A percentile compares a stretch with the other conserved stretches of the same genome.
Evolutionary conservation across 2,329 filamentous ascomycete species (phyloP).

Genomic region (Alternaria sp.): DNA sequence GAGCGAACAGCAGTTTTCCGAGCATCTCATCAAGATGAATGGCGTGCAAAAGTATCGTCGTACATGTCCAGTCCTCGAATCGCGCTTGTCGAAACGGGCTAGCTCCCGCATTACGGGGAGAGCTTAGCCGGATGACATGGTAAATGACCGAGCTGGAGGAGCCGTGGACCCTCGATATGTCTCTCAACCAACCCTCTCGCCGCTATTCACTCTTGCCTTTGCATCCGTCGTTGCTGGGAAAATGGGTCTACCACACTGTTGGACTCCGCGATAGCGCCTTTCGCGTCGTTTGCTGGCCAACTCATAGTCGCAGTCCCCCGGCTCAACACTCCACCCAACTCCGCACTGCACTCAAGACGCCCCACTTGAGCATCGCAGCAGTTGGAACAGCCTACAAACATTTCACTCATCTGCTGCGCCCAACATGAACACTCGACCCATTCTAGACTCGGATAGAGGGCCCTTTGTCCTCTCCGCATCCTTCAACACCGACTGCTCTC

Average conservation of each 20-base stretch:
- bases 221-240: constrained; percentile 26
- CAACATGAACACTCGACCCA: constrained; percentile 85
- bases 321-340: constrained; percentile 15
- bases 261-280: constrained; percentile 12
- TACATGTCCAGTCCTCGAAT: neutral
- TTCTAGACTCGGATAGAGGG: constrained; percentile 78
- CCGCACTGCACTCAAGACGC: constrained; percentile 24
- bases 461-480: constrained; percentile 81
- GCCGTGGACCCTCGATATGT: constrained; percentile 19
- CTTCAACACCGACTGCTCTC: constrained; percentile 85
- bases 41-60: neutral
- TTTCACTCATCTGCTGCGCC: neutral
- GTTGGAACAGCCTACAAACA: neutral
- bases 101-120: constrained; percentile 30
- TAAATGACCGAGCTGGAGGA: constrained; percentile 14
- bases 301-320: constrained; percentile 10
- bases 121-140: constrained; percentile 32
- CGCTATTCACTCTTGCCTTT: constrained; percentile 11
- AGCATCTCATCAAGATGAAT: neutral
- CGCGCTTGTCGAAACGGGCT: constrained; percentile 16
- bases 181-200: constrained; percentile 10
- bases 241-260: constrained; percentile 40
- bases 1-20: neutral
- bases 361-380: constrained; percentile 14
- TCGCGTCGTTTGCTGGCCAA: constrained; percentile 28